phyloP scores from a whole-genome alignment of 768 basidiomycete species.

The Serendipita vermifera region DNA sequence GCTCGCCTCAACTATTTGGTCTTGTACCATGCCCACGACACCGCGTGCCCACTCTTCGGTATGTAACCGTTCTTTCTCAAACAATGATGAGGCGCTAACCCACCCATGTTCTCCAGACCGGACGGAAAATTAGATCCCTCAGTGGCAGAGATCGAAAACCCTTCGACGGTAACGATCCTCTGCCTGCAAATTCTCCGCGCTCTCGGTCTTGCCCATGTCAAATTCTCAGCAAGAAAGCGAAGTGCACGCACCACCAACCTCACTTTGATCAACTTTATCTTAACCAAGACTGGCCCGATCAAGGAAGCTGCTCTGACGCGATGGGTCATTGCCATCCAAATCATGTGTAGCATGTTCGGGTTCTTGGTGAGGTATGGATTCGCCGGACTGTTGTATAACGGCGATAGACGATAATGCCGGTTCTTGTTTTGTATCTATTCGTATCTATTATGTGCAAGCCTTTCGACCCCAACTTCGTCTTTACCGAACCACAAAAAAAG shows the following conservation, averaged over 20 bases:
- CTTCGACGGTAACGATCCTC: constrained; percentile 39
- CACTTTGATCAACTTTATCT: constrained; percentile 78
- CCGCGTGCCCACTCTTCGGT: constrained; percentile 57
- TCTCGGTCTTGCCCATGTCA: constrained; percentile 56
- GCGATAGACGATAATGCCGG: constrained; percentile 52
- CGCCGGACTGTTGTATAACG: constrained; percentile 82
- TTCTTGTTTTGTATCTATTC: background rate
- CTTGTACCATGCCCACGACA: constrained; percentile 90
- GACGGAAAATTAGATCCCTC: constrained; percentile 47
- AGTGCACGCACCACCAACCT: constrained; percentile 74
- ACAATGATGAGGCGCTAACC: constrained; percentile 48
- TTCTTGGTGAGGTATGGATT: constrained; percentile 85
- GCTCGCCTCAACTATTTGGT: constrained; percentile 88
- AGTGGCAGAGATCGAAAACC: constrained; percentile 42
- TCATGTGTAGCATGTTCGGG: constrained; percentile 63
- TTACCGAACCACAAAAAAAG: background rate
- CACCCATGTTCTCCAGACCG: constrained; percentile 44
- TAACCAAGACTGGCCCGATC: constrained; percentile 74
- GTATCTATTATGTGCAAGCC: background rate
- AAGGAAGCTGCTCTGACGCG: constrained; percentile 52
- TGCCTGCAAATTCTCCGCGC: constrained; percentile 46
- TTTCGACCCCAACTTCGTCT: background rate
- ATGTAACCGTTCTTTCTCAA: background rate
- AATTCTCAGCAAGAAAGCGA: constrained; percentile 39
- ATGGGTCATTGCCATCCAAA: constrained; percentile 27